These are phyloP conservation scores for Candida boidinii DNA, from an alignment of 805 yeast species.

Conservation along the genomic window DNA sequence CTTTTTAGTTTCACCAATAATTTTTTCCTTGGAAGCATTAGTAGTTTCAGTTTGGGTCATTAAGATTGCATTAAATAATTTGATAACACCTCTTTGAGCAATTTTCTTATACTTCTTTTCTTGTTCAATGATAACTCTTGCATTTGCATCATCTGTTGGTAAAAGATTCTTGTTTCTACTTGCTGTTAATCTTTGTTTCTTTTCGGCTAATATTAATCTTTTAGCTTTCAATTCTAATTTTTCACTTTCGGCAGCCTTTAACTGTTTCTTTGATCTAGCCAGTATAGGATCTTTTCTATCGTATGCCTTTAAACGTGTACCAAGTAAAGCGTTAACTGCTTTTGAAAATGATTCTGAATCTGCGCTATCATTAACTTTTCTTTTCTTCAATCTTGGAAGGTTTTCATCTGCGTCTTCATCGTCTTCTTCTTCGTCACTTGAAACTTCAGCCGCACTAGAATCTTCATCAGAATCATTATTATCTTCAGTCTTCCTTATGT, in stretches of 20 bases:
- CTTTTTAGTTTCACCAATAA: constrained; percentile 36
- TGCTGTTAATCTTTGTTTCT: constrained; percentile 55
- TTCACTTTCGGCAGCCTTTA: constrained; percentile 69
- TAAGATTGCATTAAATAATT: constrained; percentile 74
- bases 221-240: constrained; percentile 81
- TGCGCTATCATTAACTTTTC: constrained; percentile 47
- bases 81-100: constrained; percentile 85
- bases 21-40: constrained; percentile 34
- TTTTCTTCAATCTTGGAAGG: constrained; percentile 33
- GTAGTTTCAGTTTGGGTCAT: constrained; percentile 63
- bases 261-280: constrained; percentile 65
- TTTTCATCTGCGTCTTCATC: constrained; percentile 14
- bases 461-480: constrained; percentile 9
- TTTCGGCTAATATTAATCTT: constrained; percentile 60
- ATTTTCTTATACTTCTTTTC: constrained; percentile 67
- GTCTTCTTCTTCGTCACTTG: constrained; percentile 2
- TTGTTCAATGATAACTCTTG: constrained; percentile 50
- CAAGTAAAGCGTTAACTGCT: constrained; percentile 78
- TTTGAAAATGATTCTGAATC: constrained; percentile 68
- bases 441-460: background rate
- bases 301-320: constrained; percentile 81
- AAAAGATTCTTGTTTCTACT: constrained; percentile 61
- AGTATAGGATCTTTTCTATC: constrained; percentile 85
- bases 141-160: constrained; percentile 51
- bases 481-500: constrained; percentile 13